Conservation (phyloP, 345 rosid genomes). For the Salix dunnii region DNA sequence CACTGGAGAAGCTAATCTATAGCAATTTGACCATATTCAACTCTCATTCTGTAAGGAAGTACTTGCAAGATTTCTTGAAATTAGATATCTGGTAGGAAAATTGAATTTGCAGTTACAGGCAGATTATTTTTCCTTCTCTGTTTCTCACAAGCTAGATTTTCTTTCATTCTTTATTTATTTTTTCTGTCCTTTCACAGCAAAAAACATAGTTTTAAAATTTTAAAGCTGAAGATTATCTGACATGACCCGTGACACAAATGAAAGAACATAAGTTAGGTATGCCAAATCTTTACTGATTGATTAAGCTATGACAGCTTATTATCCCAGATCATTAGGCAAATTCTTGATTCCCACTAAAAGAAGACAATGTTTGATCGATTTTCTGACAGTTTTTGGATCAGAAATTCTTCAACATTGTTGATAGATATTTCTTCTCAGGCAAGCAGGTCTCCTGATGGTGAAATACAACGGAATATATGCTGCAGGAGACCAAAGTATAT, state of each 20-base stretch:
- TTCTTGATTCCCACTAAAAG: neutral
- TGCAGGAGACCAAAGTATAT: neutral
- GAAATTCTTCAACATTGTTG: neutral
- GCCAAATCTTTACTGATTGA: neutral
- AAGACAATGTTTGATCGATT: neutral
- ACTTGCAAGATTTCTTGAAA: neutral
- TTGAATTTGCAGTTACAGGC: neutral
- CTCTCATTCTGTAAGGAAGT: neutral
- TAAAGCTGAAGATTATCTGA: neutral
- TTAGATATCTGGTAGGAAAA: neutral
- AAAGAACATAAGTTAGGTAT: conserved; percentile 2
- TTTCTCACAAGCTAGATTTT: neutral
- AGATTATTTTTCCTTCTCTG: neutral
- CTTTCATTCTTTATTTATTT: neutral
- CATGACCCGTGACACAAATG: neutral
- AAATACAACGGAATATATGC: neutral
- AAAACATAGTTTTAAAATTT: neutral
- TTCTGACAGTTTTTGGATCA: neutral
- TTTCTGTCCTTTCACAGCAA: neutral
- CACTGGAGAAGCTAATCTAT: neutral
- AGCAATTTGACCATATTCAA: neutral
- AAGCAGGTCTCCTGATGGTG: conserved; percentile 4
- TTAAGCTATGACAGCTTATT: neutral
- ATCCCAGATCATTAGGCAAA: neutral
- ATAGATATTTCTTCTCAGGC: neutral